Percentiles rank a stretch among this genome's conserved stretches.
Conservation (phyloP, 2,329 filamentous ascomycete genomes). For the Aspergillus pseudoterreus region DNA sequence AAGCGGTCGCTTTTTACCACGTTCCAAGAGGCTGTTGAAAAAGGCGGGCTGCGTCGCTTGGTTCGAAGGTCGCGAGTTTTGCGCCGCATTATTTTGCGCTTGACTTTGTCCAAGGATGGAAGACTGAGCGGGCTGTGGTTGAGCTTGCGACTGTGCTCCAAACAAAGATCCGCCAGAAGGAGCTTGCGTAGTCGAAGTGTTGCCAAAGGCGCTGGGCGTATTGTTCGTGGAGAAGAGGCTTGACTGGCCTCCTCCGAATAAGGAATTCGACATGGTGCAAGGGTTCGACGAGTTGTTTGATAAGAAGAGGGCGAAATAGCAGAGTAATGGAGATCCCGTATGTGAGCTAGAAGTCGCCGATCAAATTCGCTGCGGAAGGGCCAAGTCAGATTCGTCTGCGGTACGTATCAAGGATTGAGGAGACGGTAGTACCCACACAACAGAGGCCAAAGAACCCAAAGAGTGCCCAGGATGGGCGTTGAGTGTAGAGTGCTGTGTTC, state of each 20-base stretch:
- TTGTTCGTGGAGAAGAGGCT: constrained; percentile 27
- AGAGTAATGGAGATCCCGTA: background rate
- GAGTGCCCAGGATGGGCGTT: background rate
- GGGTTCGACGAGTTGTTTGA: background rate
- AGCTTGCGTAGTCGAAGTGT: constrained; percentile 19
- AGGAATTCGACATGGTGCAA: constrained; percentile 11
- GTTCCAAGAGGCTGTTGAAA: constrained; percentile 62
- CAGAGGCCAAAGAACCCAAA: background rate
- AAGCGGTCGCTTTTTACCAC: constrained; percentile 64
- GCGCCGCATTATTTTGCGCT: constrained; percentile 18
- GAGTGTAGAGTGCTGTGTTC: background rate
- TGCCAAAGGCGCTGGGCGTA: constrained; percentile 25
- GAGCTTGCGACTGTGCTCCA: constrained; percentile 20
- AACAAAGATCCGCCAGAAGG: constrained; percentile 22
- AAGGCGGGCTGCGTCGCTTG: constrained; percentile 53
- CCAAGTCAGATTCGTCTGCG: too few relatives aligned
- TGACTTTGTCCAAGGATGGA: constrained; percentile 27
- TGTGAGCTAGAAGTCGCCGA: too few relatives aligned
- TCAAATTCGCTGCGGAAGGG: too few relatives aligned
- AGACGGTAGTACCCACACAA: background rate
- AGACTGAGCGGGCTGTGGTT: constrained; percentile 24
- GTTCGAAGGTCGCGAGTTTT: constrained; percentile 22
- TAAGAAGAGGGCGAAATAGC: background rate
- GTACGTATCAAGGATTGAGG: background rate
- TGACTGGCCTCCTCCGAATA: constrained; percentile 26